phyloP scores from a whole-genome alignment of 1,139 yeast species.

The Oligophagozyma castellii region DNA sequence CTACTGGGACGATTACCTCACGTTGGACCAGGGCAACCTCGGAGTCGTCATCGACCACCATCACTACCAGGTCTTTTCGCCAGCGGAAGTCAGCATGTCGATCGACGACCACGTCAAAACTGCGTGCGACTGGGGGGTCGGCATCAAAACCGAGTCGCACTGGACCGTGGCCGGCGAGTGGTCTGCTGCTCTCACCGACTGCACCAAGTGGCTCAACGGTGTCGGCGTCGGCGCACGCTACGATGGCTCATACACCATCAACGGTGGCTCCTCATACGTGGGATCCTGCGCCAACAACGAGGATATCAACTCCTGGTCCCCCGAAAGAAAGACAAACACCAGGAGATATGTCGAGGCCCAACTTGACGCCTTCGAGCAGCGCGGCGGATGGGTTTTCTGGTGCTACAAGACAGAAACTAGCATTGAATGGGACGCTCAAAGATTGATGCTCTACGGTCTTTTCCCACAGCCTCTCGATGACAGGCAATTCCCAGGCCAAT shows the following conservation, averaged over 20 bases:
- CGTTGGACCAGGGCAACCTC: conserved; percentile 32
- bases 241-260: conserved; percentile 44
- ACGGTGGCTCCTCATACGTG: conserved; percentile 31
- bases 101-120: conserved; percentile 48
- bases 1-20: conserved; percentile 49
- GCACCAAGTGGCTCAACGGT: conserved; percentile 86
- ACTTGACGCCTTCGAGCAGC: conserved; percentile 63
- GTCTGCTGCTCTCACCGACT: conserved; percentile 90
- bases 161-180: conserved; percentile 86
- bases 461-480: conserved; percentile 69
- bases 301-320: conserved; percentile 47
- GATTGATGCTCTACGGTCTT: conserved; percentile 40
- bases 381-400: conserved; percentile 90
- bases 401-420: conserved; percentile 79
- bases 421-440: conserved; percentile 74
- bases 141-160: conserved; percentile 39
- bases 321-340: conserved; percentile 39
- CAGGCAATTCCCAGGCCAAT: conserved; percentile 59
- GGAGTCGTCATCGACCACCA: conserved; percentile 80
- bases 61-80: conserved; percentile 75
- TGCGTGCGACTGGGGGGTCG: conserved; percentile 52
- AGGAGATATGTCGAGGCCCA: conserved; percentile 80
- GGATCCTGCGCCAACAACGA: conserved; percentile 55
- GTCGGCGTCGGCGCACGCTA: conserved; percentile 80
- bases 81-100: conserved; percentile 39